Conservation (phyloP, 805 yeast genomes). For the Wickerhamiella musiphila region DNA sequence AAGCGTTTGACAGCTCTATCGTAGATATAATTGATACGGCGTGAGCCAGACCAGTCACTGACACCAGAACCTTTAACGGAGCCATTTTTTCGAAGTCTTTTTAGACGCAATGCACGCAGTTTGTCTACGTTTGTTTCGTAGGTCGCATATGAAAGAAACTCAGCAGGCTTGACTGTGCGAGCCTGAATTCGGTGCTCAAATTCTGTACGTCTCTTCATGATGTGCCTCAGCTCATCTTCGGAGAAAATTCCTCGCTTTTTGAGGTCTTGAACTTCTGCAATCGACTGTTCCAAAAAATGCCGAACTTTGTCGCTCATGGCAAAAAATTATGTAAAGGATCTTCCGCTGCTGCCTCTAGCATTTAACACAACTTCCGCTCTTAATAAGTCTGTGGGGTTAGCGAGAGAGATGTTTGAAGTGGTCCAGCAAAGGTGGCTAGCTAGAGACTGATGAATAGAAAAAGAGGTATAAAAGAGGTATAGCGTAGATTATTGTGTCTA, state of each 20-base stretch:
- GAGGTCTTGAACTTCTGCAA: constrained; percentile 85
- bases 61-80: constrained; percentile 26
- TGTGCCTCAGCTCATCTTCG: constrained; percentile 61
- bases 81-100: constrained; percentile 31
- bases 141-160: constrained; percentile 59
- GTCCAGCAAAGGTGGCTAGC: too few relatives aligned
- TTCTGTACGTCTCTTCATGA: constrained; percentile 87
- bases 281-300: constrained; percentile 46
- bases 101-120: constrained; percentile 53
- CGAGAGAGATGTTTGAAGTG: too few relatives aligned
- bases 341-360: neutral
- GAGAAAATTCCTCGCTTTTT: constrained; percentile 65
- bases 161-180: constrained; percentile 62
- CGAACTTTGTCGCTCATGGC: constrained; percentile 41
- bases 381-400: too few relatives aligned
- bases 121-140: constrained; percentile 70
- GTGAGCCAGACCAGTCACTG: constrained; percentile 74
- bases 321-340: neutral
- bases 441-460: too few relatives aligned
- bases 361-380: neutral
- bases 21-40: constrained; percentile 65
- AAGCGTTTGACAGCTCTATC: constrained; percentile 69
- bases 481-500: too few relatives aligned
- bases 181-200: constrained; percentile 82
- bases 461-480: too few relatives aligned